A percentile compares a stretch with the other conserved stretches of the same genome.
phyloP scores from a whole-genome alignment of 1,284 basidiomycete species.

The Chalciporus piperatoides region DNA sequence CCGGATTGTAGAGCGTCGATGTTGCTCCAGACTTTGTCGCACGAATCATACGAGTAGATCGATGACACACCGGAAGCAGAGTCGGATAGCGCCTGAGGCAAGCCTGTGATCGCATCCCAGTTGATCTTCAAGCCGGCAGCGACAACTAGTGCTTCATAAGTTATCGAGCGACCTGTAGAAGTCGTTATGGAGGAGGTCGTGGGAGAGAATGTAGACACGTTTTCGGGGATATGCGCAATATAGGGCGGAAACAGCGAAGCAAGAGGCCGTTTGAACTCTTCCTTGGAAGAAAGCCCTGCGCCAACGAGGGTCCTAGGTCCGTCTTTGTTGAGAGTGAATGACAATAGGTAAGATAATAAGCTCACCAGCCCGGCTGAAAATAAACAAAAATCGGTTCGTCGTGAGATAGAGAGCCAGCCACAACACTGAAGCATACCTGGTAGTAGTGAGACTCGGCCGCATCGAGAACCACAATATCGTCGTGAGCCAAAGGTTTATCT shows the following conservation, averaged over 20 bases:
- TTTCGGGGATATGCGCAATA: slow-evolving; percentile 71
- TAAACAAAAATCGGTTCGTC: slow-evolving; percentile 8
- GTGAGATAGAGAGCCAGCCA: neutral
- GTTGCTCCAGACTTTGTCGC: slow-evolving; percentile 84
- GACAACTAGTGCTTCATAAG: slow-evolving; percentile 88
- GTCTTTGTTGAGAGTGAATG: slow-evolving; percentile 1
- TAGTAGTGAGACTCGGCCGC: slow-evolving; percentile 74
- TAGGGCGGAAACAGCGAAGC: slow-evolving; percentile 68
- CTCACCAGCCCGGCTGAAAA: slow-evolving; percentile 75
- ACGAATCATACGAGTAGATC: slow-evolving; percentile 90
- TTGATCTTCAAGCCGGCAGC: slow-evolving; percentile 88
- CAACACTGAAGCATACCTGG: slow-evolving; percentile 46
- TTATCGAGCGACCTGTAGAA: slow-evolving; percentile 64
- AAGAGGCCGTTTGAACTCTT: slow-evolving; percentile 66
- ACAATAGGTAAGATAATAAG: neutral
- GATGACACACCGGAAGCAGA: slow-evolving; percentile 81
- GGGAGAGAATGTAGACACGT: slow-evolving; percentile 77
- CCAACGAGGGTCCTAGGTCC: slow-evolving; percentile 85
- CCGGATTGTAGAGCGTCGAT: slow-evolving; percentile 75
- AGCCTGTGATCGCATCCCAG: slow-evolving; percentile 75
- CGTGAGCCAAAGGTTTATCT: slow-evolving; percentile 62
- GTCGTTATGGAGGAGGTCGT: slow-evolving; percentile 71
- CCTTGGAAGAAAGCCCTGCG: slow-evolving; percentile 73
- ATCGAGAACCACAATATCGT: slow-evolving; percentile 85
- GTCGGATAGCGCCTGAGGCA: slow-evolving; percentile 76